Conservation (phyloP, 2,329 filamentous ascomycete species). For the Xylaria sp. region DNA sequence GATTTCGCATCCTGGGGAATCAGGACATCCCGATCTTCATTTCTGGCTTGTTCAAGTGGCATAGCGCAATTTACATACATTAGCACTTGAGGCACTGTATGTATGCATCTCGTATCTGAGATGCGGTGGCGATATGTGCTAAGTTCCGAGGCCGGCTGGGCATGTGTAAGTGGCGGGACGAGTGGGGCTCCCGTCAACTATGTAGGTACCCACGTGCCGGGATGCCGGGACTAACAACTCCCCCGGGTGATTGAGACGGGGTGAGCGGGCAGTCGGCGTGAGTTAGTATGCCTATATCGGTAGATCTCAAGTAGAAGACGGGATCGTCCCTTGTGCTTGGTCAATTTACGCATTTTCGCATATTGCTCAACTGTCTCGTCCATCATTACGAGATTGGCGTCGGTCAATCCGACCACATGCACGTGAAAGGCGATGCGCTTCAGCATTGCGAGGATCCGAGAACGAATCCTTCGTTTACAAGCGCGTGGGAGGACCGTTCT, state of each 20-base stretch:
- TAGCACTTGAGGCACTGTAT: too few species aligned
- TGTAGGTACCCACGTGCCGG: too few species aligned
- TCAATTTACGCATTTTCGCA: background rate
- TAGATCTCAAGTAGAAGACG: background rate
- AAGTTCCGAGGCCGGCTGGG: background rate
- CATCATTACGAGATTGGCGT: background rate
- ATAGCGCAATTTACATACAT: too few species aligned
- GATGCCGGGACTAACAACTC: too few species aligned
- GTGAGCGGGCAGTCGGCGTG: background rate
- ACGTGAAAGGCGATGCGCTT: background rate
- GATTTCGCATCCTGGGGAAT: background rate
- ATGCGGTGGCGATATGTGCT: background rate
- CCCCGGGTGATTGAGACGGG: background rate
- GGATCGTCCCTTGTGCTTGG: background rate
- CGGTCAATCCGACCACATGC: background rate
- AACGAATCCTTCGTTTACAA: conserved; percentile 42
- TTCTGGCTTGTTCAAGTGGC: background rate
- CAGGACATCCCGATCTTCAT: background rate
- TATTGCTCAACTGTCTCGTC: background rate
- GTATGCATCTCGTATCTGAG: too few species aligned
- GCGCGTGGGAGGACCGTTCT: conserved; percentile 36
- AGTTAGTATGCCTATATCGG: background rate
- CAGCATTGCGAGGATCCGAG: background rate
- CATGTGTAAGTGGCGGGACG: background rate
- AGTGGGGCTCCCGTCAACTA: too few species aligned